Conservation (phyloP, 306 rosid species). For the Oemleria cerasiformis region DNA sequence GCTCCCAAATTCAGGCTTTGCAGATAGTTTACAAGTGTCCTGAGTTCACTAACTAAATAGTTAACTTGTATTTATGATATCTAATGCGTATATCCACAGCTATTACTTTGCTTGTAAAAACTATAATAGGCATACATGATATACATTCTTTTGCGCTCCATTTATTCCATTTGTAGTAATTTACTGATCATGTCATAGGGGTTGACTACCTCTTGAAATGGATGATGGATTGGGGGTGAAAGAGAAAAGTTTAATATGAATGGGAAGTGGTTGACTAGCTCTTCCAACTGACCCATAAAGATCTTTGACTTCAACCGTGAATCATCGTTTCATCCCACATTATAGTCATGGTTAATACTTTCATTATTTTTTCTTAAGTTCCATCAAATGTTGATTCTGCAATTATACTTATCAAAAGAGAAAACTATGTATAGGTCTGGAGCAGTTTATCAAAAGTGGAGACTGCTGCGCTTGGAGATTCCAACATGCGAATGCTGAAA, state of each 20-base stretch:
- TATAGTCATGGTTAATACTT: not conserved
- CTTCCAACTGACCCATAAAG: not conserved
- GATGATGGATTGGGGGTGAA: not conserved
- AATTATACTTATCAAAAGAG: not conserved
- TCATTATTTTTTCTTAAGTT: not conserved
- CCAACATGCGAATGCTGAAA: too few relatives aligned
- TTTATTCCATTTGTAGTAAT: too few relatives aligned
- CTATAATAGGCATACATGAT: too few relatives aligned
- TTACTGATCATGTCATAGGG: not conserved
- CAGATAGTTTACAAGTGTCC: not conserved
- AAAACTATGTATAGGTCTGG: constrained; percentile 58
- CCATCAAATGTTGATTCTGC: not conserved
- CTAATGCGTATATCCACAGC: too few relatives aligned
- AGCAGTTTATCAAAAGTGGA: constrained; percentile 83
- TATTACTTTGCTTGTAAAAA: too few relatives aligned
- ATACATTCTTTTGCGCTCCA: too few relatives aligned
- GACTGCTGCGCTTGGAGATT: too few relatives aligned
- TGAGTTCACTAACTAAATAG: too few relatives aligned
- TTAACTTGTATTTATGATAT: too few relatives aligned
- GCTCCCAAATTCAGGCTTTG: not conserved
- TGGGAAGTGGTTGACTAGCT: not conserved
- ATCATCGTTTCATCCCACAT: not conserved
- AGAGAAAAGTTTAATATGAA: not conserved
- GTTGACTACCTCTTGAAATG: not conserved
- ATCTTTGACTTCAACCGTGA: not conserved